These are phyloP conservation scores for Prinsepia uniflora DNA, from an alignment of 306 rosid genomes.

Conservation along the genomic window DNA sequence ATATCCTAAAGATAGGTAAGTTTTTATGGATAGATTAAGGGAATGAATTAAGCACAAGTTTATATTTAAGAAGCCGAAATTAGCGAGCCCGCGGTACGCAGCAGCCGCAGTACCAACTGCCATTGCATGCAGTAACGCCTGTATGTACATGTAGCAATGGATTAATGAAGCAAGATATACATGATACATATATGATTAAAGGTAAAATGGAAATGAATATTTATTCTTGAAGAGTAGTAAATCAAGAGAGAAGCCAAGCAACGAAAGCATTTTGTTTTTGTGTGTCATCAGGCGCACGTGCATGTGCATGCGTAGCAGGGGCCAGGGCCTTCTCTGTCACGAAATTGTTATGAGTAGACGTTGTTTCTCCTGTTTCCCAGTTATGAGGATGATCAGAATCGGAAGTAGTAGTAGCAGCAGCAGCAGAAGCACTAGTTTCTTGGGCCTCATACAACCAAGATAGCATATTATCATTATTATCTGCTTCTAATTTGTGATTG, in stretches of 20 bases:
- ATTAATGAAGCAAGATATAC: too few relatives aligned
- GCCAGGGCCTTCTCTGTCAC: slow-evolving; percentile 18
- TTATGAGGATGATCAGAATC: slow-evolving; percentile 8
- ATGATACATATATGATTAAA: too few relatives aligned
- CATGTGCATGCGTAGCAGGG: not conserved
- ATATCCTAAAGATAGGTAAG: too few relatives aligned
- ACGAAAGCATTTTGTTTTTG: slow-evolving; percentile 38
- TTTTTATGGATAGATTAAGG: too few relatives aligned
- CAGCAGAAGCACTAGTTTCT: not conserved
- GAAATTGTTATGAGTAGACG: not conserved
- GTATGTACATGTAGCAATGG: too few relatives aligned
- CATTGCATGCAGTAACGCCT: too few relatives aligned
- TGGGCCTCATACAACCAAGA: slow-evolving; percentile 36
- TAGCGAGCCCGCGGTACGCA: too few relatives aligned
- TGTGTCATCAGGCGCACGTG: too few relatives aligned
- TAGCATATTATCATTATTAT: slow-evolving; percentile 25
- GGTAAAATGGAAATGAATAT: not conserved
- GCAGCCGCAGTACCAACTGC: too few relatives aligned
- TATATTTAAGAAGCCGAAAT: too few relatives aligned
- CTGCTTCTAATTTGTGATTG: not conserved
- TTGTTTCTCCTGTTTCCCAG: slow-evolving; percentile 15
- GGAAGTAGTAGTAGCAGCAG: not conserved
- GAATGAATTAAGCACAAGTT: too few relatives aligned
- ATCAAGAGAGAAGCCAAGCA: slow-evolving; percentile 59
- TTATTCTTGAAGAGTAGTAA: not conserved